Percentiles rank a stretch among this genome's conserved stretches.
Conservation (phyloP, 225 moss, liverwort and hornwort species). For the Asterella californica region DNA sequence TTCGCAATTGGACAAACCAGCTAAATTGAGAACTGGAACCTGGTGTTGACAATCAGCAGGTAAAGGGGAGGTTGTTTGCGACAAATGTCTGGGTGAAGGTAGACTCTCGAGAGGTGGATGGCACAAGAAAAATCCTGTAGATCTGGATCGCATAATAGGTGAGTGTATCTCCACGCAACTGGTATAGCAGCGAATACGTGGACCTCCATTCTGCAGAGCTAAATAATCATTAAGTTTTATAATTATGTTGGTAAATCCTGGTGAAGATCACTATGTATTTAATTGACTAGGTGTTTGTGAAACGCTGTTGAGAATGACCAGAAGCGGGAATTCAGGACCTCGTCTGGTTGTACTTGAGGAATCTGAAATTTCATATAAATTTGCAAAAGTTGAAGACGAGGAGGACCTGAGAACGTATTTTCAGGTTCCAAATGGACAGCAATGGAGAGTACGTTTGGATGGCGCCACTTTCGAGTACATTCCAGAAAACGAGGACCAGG, state of each 20-base stretch:
- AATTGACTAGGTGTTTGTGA: too few relatives aligned
- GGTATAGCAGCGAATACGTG: not conserved
- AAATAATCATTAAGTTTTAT: too few relatives aligned
- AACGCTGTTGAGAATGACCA: too few relatives aligned
- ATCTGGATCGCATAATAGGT: constrained; percentile 72
- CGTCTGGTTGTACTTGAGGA: too few relatives aligned
- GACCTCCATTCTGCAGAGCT: not conserved
- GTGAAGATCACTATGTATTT: too few relatives aligned
- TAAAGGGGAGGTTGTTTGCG: constrained; percentile 60
- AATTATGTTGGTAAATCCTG: too few relatives aligned
- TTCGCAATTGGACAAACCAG: not conserved
- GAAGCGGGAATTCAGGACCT: too few relatives aligned
- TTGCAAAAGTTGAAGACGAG: not conserved
- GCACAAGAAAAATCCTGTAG: constrained; percentile 81
- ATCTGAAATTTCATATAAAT: too few relatives aligned
- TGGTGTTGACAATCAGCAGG: constrained; percentile 39
- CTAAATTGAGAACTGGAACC: not conserved
- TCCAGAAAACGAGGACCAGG: constrained; percentile 72
- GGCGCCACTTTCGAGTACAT: constrained; percentile 86
- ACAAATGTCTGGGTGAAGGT: constrained; percentile 69
- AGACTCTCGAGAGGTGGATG: constrained; percentile 81
- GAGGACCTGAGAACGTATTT: constrained; percentile 20
- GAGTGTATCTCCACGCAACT: constrained; percentile 8
- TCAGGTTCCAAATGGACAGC: constrained; percentile 98
- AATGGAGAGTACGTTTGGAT: constrained; percentile 91